phyloP scores from a whole-genome alignment of 495 filamentous ascomycete species.

The Schizothecium vesticola region DNA sequence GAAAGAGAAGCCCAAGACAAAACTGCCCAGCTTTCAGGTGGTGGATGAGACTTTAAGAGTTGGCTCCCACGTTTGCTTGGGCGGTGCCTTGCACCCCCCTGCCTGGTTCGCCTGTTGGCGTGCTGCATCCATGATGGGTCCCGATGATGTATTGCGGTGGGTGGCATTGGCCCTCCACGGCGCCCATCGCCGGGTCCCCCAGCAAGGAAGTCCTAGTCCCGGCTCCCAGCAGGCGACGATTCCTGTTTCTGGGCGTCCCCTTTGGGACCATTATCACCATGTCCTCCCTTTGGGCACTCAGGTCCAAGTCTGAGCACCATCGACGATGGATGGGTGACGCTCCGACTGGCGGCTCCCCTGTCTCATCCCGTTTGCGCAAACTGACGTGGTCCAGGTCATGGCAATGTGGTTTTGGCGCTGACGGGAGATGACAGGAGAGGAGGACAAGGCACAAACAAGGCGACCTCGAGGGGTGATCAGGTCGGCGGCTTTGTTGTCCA shows the following conservation, averaged over 20 bases:
- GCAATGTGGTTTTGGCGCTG: neutral
- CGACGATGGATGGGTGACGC: neutral
- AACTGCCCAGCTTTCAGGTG: neutral
- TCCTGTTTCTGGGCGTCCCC: neutral
- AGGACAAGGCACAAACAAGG: neutral
- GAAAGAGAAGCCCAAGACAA: too few relatives aligned
- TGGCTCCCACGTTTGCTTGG: constrained; percentile 19
- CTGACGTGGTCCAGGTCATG: neutral
- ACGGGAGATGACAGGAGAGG: neutral
- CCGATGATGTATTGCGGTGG: constrained; percentile 20
- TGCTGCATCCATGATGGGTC: constrained; percentile 29
- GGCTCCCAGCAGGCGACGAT: neutral
- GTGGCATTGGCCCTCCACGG: neutral
- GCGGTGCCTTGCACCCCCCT: constrained; percentile 13
- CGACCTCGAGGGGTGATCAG: neutral
- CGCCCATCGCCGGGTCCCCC: neutral
- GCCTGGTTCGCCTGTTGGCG: neutral
- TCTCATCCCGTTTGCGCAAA: neutral
- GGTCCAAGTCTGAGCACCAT: too few relatives aligned
- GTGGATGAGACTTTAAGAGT: neutral
- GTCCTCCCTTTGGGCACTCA: neutral
- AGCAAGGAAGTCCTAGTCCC: neutral
- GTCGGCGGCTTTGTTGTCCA: neutral
- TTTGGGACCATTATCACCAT: neutral
- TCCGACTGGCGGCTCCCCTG: neutral